These are phyloP conservation scores for Nakataea oryzae DNA, from an alignment of 2,329 filamentous ascomycete genomes.

Conservation along the genomic window DNA sequence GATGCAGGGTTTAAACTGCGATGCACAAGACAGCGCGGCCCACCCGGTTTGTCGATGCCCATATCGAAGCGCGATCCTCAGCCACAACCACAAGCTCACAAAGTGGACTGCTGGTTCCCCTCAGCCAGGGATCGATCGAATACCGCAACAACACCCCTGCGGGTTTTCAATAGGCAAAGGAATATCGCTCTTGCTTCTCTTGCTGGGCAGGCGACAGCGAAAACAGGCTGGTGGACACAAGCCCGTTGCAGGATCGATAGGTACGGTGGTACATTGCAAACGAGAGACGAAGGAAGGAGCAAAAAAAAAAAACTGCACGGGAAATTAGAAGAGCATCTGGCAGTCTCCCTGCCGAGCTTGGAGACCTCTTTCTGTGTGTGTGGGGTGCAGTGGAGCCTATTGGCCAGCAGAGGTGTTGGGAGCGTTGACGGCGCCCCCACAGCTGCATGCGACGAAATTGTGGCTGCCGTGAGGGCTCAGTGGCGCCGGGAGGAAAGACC, in stretches of 20 bases:
- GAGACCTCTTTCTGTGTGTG: background rate
- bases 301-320: no score
- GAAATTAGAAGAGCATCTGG: no score
- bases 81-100: background rate
- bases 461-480: background rate
- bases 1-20: background rate
- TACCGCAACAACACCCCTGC: background rate
- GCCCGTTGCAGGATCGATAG: no score
- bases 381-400: background rate
- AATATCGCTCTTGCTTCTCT: background rate
- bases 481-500: background rate
- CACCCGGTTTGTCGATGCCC: background rate
- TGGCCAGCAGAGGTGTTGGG: background rate
- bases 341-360: background rate
- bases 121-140: background rate
- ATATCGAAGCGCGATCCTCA: background rate
- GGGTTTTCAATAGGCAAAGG: background rate
- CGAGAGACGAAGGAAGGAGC: background rate
- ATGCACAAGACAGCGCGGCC: background rate
- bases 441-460: background rate
- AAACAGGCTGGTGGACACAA: no score
- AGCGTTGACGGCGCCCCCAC: no score
- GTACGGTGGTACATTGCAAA: background rate
- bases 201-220: background rate
- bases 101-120: background rate